phyloP scores from a whole-genome alignment of 768 basidiomycete species.

The Leccinellum rugosiceps region DNA sequence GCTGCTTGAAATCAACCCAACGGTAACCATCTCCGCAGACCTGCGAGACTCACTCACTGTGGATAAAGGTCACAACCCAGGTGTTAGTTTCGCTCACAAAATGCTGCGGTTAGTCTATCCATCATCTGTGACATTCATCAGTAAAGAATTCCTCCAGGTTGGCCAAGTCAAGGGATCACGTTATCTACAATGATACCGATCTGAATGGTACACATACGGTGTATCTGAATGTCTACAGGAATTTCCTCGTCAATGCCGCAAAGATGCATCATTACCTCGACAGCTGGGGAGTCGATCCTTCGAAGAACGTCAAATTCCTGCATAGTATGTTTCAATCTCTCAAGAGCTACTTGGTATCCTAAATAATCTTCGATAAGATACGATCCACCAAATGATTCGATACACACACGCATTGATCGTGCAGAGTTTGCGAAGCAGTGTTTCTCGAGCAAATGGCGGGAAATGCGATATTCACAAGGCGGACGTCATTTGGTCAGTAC shows the following conservation, averaged over 20 bases:
- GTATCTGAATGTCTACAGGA: conserved; percentile 84
- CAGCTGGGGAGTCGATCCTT: conserved; percentile 49
- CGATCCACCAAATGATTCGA: conserved; percentile 57
- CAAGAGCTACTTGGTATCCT: neutral
- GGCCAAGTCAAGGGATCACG: conserved; percentile 70
- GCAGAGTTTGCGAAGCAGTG: conserved; percentile 40
- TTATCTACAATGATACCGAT: conserved; percentile 72
- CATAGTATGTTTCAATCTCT: conserved; percentile 40
- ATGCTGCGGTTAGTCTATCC: conserved; percentile 63
- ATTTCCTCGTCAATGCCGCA: conserved; percentile 76
- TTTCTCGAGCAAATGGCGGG: conserved; percentile 38
- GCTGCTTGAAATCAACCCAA: neutral
- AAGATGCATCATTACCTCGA: conserved; percentile 84
- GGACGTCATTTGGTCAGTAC: conserved; percentile 59
- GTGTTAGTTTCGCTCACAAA: conserved; percentile 61
- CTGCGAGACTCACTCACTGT: conserved; percentile 70
- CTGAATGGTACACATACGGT: conserved; percentile 64
- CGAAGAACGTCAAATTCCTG: conserved; percentile 49
- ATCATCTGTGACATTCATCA: neutral
- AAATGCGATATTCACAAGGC: conserved; percentile 46
- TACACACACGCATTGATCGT: conserved; percentile 54
- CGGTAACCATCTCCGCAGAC: conserved; percentile 37
- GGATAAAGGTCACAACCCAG: conserved; percentile 60
- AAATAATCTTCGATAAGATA: conserved; percentile 40
- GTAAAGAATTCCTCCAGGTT: conserved; percentile 41